A percentile compares a stretch with the other conserved stretches of the same genome.
These are phyloP conservation scores for Colletotrichum somersetense DNA, from an alignment of 2,329 filamentous ascomycete species.

Conservation along the genomic window DNA sequence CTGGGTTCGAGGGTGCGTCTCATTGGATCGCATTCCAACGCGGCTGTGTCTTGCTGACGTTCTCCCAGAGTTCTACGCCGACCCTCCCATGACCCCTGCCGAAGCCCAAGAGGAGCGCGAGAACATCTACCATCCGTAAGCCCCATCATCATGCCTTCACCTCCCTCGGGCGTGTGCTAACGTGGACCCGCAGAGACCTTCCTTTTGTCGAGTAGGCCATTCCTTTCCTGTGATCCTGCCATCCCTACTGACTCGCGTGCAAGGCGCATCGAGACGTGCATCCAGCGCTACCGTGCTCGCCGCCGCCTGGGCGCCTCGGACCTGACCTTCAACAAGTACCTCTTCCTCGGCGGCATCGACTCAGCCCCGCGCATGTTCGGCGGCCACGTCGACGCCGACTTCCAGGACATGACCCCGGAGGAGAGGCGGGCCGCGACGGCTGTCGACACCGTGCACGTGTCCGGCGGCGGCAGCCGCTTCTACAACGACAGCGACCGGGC, in stretches of 20 bases:
- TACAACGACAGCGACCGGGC: constrained; percentile 63
- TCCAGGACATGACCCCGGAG: constrained; percentile 67
- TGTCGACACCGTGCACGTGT: constrained; percentile 68
- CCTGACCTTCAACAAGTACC: constrained; percentile 81
- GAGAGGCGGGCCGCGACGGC: constrained; percentile 75
- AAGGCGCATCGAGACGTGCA: constrained; percentile 86
- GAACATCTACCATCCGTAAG: constrained; percentile 76
- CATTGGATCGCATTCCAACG: neutral
- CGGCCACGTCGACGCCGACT: constrained; percentile 69
- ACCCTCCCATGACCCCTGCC: constrained; percentile 80
- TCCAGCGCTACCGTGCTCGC: constrained; percentile 83
- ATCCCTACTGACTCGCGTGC: constrained; percentile 20
- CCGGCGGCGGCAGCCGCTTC: constrained; percentile 59
- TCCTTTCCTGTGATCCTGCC: constrained; percentile 2
- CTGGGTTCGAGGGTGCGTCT: constrained; percentile 76
- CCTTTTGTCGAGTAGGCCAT: constrained; percentile 68
- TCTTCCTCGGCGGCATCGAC: constrained; percentile 86
- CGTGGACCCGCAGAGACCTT: constrained; percentile 55
- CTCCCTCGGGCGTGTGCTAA: neutral
- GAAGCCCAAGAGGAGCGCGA: constrained; percentile 74
- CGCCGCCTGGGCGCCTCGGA: constrained; percentile 76
- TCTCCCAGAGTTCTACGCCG: constrained; percentile 77
- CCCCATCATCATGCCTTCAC: constrained; percentile 33
- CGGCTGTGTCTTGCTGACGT: constrained; percentile 38
- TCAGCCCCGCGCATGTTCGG: constrained; percentile 68